Evolutionary conservation across 2,329 filamentous ascomycete species (phyloP).

Genomic region (Sphaceloma murrayae): DNA sequence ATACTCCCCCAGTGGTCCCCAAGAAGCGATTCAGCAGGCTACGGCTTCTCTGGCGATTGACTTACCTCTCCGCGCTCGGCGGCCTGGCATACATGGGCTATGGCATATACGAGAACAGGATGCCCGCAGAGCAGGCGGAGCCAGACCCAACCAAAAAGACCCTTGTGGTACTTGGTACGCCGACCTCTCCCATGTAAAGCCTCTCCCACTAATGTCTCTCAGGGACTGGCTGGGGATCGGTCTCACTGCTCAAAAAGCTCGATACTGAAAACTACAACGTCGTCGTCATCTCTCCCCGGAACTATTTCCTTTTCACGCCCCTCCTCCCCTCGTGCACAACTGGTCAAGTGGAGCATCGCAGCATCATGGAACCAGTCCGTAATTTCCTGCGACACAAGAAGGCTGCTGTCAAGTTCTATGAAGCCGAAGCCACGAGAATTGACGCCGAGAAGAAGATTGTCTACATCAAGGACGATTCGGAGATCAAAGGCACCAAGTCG

Average conservation of each 20-base stretch:
- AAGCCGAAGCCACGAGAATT: slow-evolving; percentile 92
- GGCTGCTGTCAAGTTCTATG: slow-evolving; percentile 89
- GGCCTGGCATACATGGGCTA: slow-evolving; percentile 65
- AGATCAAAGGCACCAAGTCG: slow-evolving; percentile 73
- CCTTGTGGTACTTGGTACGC: slow-evolving; percentile 78
- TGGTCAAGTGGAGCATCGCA: slow-evolving; percentile 94
- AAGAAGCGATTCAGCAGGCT: slow-evolving; percentile 59
- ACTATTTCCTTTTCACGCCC: slow-evolving; percentile 99
- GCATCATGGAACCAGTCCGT: slow-evolving; percentile 98
- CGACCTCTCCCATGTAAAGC: background rate
- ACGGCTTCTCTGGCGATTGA: slow-evolving; percentile 73
- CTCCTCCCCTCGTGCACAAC: slow-evolving; percentile 95
- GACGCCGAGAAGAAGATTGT: slow-evolving; percentile 85
- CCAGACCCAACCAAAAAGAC: slow-evolving; percentile 92
- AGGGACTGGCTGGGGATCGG: slow-evolving; percentile 95
- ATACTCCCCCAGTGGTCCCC: slow-evolving; percentile 25
- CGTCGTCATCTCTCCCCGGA: slow-evolving; percentile 91
- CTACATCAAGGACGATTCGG: slow-evolving; percentile 83
- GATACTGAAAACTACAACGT: slow-evolving; percentile 99
- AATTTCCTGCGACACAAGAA: slow-evolving; percentile 94
- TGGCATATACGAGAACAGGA: slow-evolving; percentile 69
- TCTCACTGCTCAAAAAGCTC: slow-evolving; percentile 95
- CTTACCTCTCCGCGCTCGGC: slow-evolving; percentile 64
- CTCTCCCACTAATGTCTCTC: slow-evolving; percentile 5
- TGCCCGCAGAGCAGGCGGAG: slow-evolving; percentile 68